Evolutionary conservation across 257 asterid species (phyloP).

Genomic region (Perilla frutescens): DNA sequence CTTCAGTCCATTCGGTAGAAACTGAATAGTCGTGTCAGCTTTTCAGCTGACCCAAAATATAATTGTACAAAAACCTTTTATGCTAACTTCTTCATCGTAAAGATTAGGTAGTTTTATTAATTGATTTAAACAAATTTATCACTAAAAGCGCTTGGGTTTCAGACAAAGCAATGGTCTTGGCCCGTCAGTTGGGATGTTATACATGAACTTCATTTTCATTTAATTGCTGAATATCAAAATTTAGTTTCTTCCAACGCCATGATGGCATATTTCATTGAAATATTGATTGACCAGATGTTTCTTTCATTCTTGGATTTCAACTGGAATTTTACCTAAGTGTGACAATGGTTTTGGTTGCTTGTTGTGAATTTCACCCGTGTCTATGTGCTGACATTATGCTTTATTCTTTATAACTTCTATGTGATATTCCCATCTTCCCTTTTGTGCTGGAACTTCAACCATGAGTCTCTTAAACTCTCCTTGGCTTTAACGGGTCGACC

Average conservation of each 20-base stretch:
- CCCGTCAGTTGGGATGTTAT: neutral
- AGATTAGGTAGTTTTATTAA: neutral
- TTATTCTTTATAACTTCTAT: no score
- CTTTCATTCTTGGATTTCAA: neutral
- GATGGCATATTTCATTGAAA: neutral
- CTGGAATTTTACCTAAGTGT: neutral
- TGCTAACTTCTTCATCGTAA: slow-evolving; percentile 1
- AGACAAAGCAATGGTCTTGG: neutral
- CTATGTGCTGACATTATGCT: neutral
- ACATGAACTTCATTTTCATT: neutral
- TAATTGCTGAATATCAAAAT: neutral
- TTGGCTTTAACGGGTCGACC: no score
- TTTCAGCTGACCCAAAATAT: neutral
- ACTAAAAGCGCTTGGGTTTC: neutral
- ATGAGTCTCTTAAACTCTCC: no score
- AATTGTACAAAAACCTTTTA: neutral
- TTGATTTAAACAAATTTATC: neutral
- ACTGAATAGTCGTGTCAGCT: slow-evolving; percentile 6
- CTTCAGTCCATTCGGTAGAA: neutral
- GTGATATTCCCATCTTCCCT: no score
- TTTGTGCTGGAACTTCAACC: no score
- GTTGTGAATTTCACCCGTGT: neutral
- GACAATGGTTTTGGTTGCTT: neutral
- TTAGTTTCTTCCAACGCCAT: slow-evolving; percentile 2
- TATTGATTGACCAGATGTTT: slow-evolving; percentile 3